A percentile compares a stretch with the other conserved stretches of the same genome.
Evolutionary conservation across 148 eudicot species (phyloP).

Genomic region (Fagopyrum esculentum): DNA sequence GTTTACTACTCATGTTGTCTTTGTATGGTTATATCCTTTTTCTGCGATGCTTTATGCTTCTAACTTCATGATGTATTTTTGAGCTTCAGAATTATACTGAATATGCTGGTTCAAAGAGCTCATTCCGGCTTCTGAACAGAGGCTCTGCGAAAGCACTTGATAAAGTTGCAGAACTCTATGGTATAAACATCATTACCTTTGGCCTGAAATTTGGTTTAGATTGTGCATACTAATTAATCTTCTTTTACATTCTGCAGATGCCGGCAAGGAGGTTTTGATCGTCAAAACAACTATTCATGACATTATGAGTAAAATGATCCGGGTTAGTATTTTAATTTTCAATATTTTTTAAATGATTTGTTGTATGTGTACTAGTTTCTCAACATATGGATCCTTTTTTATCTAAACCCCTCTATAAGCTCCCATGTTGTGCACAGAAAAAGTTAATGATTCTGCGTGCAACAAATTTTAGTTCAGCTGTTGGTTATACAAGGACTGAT

Average conservation of each 20-base stretch:
- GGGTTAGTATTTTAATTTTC: slow-evolving; percentile 37
- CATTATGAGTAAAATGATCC: slow-evolving; percentile 96
- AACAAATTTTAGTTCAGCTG: not conserved
- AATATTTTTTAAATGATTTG: not conserved
- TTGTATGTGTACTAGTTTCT: not conserved
- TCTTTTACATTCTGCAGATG: slow-evolving; percentile 37
- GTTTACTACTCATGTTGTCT: slow-evolving; percentile 25
- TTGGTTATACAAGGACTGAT: not conserved
- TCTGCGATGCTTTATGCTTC: not conserved
- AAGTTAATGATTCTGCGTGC: not conserved
- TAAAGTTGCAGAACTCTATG: slow-evolving; percentile 97
- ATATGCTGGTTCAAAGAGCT: slow-evolving; percentile 86
- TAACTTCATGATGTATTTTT: slow-evolving; percentile 9
- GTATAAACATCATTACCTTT: slow-evolving; percentile 31
- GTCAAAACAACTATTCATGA: slow-evolving; percentile 96
- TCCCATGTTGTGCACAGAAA: not conserved
- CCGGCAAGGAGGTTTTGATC: slow-evolving; percentile 87
- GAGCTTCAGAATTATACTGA: slow-evolving; percentile 69
- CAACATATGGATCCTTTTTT: not conserved
- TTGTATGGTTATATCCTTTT: not conserved
- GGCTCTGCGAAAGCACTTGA: slow-evolving; percentile 99
- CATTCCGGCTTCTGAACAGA: slow-evolving; percentile 94
- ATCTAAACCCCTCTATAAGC: not conserved
- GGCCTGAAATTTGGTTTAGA: slow-evolving; percentile 7
- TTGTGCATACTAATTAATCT: slow-evolving; percentile 8